These are phyloP conservation scores for Verticillium nubilum DNA, from an alignment of 2,329 filamentous ascomycete species.

Conservation along the genomic window DNA sequence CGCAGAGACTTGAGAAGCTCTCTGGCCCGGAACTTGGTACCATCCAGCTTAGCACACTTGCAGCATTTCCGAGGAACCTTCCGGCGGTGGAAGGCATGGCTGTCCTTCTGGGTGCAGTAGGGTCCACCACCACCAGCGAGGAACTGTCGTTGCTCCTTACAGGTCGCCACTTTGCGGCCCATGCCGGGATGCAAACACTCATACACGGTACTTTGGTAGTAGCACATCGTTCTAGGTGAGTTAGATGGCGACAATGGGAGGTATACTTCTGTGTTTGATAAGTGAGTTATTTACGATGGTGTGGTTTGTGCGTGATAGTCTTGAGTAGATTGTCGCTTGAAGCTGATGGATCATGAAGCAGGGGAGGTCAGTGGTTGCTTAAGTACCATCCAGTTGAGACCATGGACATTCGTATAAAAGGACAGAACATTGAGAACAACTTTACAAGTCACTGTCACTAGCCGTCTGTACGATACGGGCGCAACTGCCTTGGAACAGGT, in stretches of 20 bases:
- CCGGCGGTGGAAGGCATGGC: background rate
- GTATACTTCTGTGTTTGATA: too few relatives aligned
- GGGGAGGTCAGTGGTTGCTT: too few relatives aligned
- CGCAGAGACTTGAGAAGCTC: background rate
- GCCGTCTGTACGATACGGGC: too few relatives aligned
- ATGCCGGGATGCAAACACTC: background rate
- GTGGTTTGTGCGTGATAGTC: background rate
- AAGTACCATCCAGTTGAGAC: too few relatives aligned
- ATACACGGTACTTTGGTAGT: background rate
- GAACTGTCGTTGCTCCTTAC: background rate
- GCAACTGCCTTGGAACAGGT: too few relatives aligned
- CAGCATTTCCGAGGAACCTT: background rate
- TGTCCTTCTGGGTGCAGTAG: background rate
- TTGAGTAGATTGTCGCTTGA: too few relatives aligned
- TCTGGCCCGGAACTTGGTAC: background rate
- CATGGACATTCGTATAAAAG: too few relatives aligned
- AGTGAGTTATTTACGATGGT: background rate
- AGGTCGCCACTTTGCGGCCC: background rate
- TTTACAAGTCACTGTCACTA: too few relatives aligned
- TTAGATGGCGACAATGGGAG: background rate
- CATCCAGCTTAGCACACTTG: background rate
- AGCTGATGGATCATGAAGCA: too few relatives aligned
- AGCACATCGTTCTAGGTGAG: background rate
- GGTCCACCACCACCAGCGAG: background rate
- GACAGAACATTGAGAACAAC: too few relatives aligned